Evolutionary conservation across 2,329 filamentous ascomycete genomes (phyloP).

Genomic region (Microdochium paspali): DNA sequence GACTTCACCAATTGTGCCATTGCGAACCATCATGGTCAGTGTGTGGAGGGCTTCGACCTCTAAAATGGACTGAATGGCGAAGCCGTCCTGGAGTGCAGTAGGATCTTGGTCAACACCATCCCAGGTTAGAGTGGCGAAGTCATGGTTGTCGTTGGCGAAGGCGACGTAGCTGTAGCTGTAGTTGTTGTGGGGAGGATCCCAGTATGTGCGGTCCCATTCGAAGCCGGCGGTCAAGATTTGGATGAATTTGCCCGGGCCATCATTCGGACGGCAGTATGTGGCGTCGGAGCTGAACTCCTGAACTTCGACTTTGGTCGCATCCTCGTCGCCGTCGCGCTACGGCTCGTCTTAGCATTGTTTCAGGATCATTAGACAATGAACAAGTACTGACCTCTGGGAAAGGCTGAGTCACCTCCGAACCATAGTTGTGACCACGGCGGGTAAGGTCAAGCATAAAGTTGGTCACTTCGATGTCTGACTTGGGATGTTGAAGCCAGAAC

Average conservation of each 20-base stretch:
- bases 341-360: neutral
- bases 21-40: neutral
- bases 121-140: neutral
- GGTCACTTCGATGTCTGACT: neutral
- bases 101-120: neutral
- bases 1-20: neutral
- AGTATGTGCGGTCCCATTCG: neutral
- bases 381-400: neutral
- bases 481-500: neutral
- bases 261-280: neutral
- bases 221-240: neutral
- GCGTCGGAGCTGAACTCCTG: neutral
- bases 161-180: neutral
- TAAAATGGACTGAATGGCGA: neutral
- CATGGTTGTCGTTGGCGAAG: neutral
- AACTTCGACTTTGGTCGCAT: neutral
- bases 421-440: neutral
- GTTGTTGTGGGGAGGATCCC: neutral
- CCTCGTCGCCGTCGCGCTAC: neutral
- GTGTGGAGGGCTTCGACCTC: neutral
- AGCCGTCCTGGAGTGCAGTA: neutral
- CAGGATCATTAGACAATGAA: neutral
- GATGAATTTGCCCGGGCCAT: neutral
- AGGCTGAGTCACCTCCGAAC: neutral
- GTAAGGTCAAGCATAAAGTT: neutral